Base-by-base conservation (phyloP, 768 basidiomycete genomes). In the Mrakia blollopis region DNA sequence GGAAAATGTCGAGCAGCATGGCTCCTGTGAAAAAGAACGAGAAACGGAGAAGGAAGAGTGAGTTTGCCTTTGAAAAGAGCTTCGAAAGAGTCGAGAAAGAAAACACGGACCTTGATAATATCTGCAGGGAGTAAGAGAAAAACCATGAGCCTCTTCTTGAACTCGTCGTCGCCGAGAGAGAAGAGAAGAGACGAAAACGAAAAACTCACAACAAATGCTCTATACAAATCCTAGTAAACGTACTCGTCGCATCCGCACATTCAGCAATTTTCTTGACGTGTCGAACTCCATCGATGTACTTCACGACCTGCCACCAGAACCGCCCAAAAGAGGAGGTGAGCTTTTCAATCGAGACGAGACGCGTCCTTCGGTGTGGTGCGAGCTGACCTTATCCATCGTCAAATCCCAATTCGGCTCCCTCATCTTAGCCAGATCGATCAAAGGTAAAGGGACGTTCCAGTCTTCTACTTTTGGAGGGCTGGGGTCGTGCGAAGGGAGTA, bases 1-100 rank as follows among this genome's bases (percentile, higher is more conserved):
- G 95, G 83, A 99, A 99, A 62, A 98, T 93, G 85, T 99, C 97
- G 74, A 95, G 89, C 79, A 90, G 91, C 91, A 98, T 94, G 79
- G 97, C 89, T 60, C 95, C 57, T 57, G 57, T 5, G 25, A 25
- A 9, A 28, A 13, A 10, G 5, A 57, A 7, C 14, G n/a, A n/a
- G 10, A 2, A 57, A 7, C 14, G n/a, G 6, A 5, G 57, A n/a
- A 8, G 28, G 23, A 57, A 25, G 7, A n/a, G 57, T 57, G n/a
- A 57, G 57, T 2, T 57, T 11, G 10, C 10, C 23, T 52, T 52
- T 5, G 47, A 50, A 18, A 18, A 50, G 13, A 9, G 25, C 2
- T 25, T n/a, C n/a, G n/a, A n/a, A n/a, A n/a, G n/a, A n/a, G 57
- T 57, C 5, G 21, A 8, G 57, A 28, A 5, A 1, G 0, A 28